These are phyloP conservation scores for Paraconiothyrium sp. DNA, from an alignment of 2,329 filamentous ascomycete species.

Conservation along the genomic window DNA sequence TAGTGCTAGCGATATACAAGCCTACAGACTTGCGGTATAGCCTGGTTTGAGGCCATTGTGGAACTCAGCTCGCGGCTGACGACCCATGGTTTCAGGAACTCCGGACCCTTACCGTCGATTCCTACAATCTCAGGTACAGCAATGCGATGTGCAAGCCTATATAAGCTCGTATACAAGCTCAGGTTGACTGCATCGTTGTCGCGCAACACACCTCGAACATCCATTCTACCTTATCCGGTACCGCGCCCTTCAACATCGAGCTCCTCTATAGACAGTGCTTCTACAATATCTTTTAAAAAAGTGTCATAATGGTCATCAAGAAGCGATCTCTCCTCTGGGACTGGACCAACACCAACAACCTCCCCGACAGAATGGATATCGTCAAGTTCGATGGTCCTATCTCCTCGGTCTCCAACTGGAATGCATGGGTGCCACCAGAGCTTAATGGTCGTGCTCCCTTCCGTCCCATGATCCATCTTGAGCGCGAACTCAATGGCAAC, in stretches of 20 bases:
- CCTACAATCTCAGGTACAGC: neutral
- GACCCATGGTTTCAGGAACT: conserved; percentile 1
- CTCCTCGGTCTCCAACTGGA: conserved; percentile 53
- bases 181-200: neutral
- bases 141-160: neutral
- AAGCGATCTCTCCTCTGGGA: conserved; percentile 25
- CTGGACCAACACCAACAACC: conserved; percentile 21
- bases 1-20: neutral
- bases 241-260: neutral
- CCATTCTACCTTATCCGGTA: neutral
- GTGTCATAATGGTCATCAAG: conserved; percentile 18
- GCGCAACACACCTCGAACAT: neutral
- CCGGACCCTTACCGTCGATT: neutral
- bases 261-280: neutral
- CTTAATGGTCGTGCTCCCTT: conserved; percentile 50
- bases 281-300: neutral
- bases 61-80: neutral
- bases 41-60: neutral
- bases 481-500: conserved; percentile 48
- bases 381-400: conserved; percentile 45
- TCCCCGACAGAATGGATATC: conserved; percentile 36
- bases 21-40: neutral
- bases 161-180: neutral
- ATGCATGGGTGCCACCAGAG: conserved; percentile 54
- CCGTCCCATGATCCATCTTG: conserved; percentile 55